phyloP scores from a whole-genome alignment of 345 rosid species.

The Salix viminalis region DNA sequence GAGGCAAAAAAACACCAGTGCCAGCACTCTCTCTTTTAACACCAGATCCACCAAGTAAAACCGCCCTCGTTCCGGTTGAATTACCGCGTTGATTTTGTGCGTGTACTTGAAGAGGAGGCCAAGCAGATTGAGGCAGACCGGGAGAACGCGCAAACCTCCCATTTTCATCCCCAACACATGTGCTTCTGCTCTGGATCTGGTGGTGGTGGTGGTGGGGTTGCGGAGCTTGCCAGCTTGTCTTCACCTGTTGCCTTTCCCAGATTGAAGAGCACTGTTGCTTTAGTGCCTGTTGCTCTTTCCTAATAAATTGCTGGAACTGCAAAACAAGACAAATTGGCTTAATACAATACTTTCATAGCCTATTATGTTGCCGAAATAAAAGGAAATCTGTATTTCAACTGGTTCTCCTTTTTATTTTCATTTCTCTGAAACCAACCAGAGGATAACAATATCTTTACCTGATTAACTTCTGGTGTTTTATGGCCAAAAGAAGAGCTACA shows the following conservation, averaged over 20 bases:
- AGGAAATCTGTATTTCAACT: neutral
- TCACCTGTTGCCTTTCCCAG: slow-evolving; percentile 16
- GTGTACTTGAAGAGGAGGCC: slow-evolving; percentile 35
- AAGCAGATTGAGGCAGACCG: slow-evolving; percentile 31
- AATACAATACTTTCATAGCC: neutral
- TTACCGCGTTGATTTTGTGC: neutral
- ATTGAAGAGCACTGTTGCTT: slow-evolving; percentile 20
- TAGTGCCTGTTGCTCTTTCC: slow-evolving; percentile 12
- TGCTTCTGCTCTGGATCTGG: slow-evolving; percentile 28
- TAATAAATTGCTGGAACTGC: slow-evolving; percentile 10
- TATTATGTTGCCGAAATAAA: neutral
- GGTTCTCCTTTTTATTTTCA: too few relatives aligned
- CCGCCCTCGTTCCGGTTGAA: slow-evolving; percentile 22
- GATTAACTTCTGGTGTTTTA: slow-evolving; percentile 4
- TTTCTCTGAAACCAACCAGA: neutral
- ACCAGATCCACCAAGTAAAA: slow-evolving; percentile 31
- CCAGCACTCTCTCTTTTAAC: slow-evolving; percentile 18
- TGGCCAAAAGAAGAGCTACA: neutral
- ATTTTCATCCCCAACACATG: slow-evolving; percentile 21
- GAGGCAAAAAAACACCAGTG: slow-evolving; percentile 36
- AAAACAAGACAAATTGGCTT: neutral
- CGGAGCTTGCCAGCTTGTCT: neutral
- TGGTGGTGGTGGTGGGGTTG: slow-evolving; percentile 27
- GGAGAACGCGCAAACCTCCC: slow-evolving; percentile 18
- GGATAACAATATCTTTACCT: slow-evolving; percentile 15